Evolutionary conservation across 2,329 filamentous ascomycete genomes (phyloP).

Genomic region (Exophiala lecanii-corni): DNA sequence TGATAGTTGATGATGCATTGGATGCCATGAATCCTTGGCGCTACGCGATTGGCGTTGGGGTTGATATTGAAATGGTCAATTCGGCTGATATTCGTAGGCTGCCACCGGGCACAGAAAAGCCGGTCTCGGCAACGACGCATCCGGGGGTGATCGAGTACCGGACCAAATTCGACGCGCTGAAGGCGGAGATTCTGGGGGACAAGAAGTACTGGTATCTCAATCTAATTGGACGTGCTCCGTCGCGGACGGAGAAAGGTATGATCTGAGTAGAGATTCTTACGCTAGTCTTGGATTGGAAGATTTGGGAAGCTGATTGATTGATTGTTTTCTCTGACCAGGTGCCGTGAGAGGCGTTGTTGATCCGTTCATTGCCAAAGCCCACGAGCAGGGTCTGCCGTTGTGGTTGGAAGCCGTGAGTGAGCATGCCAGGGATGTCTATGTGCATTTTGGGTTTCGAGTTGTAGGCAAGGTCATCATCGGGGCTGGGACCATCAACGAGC

Average conservation of each 20-base stretch:
- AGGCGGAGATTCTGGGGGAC: constrained; percentile 14
- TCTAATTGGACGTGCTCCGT: constrained; percentile 13
- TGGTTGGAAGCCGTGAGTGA: constrained; percentile 23
- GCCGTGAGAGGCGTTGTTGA: constrained; percentile 19
- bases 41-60: no score
- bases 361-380: constrained; percentile 17
- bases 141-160: constrained; percentile 11
- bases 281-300: no score
- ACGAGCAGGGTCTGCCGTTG: constrained; percentile 16
- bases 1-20: not conserved
- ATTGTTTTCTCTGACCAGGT: constrained; percentile 7
- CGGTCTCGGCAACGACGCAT: not conserved
- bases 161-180: constrained; percentile 11
- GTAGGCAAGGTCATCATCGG: constrained; percentile 18
- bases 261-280: not conserved
- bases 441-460: constrained; percentile 19
- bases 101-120: constrained; percentile 15
- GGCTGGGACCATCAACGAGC: constrained; percentile 14
- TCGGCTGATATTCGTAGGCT: no score
- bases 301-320: no score
- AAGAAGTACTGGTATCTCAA: constrained; percentile 17
- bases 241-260: constrained; percentile 14
- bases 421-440: constrained; percentile 22
- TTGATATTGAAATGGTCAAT: no score
- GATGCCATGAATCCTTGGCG: not conserved